Base-by-base conservation (phyloP, 75 land plant species). In the Picea glauca region DNA sequence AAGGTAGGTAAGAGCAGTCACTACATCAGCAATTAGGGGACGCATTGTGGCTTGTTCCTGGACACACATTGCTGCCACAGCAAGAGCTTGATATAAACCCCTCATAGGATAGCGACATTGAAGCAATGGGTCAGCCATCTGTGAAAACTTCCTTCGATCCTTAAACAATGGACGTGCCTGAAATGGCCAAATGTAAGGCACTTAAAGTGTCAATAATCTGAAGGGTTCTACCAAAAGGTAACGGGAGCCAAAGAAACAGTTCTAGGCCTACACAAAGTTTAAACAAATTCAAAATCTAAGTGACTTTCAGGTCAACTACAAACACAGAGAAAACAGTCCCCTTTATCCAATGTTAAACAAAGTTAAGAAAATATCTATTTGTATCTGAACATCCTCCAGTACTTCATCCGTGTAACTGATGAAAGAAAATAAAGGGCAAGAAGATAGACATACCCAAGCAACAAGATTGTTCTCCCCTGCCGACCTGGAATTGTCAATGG, bases 21-120 rank as follows among this genome's bases (percentile, higher is more conserved):
- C 89, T 18, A 87, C 88, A 74, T 87, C 89, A 12, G 78, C 84
- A 66, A 85, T 85, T 7, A 85, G 63, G 23, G 89, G 89, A 13
- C 89, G 83, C 4, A 86, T 72, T 21, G 88, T 77, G 40, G 88
- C 88, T 58, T 87, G 78, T 58, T 85, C 89, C 64, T 85, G 84
- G 60, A 87, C 74, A 72, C 89, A 87, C 89, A 87, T 87, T 54
- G 89, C 84, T 32, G 89, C 89, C 9, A 87, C 89, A 23, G 88
- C 87, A 40, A 87, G 87, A 31, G 89, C 89, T 78, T 87, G 89
- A 58, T 87, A 87, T 40, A 87, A 74, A 30, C 89, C 89, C 13
- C 89, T 76, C 89, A 87, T 87, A 60, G 89, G 89, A 61, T 79
- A 85, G 6, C 79, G 83, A 13, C 84, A 84, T 62, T 77, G 78